A percentile compares a stretch with the other conserved stretches of the same genome.
These are phyloP conservation scores for Hyaloscypha bicolor DNA, from an alignment of 495 filamentous ascomycete species.

Conservation along the genomic window DNA sequence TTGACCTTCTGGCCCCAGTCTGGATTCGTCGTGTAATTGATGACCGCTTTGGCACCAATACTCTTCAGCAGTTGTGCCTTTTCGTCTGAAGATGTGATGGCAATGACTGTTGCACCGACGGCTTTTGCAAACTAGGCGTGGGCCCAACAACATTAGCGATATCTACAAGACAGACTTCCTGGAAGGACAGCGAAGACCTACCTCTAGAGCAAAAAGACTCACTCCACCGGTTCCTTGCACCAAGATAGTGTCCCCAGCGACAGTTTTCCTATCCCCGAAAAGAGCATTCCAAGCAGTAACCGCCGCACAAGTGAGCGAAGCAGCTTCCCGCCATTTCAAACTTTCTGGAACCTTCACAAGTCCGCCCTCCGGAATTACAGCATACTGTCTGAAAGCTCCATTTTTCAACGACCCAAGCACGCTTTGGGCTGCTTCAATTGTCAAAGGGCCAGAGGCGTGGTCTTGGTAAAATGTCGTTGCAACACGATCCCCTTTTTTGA, in stretches of 20 bases:
- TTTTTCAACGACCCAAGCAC: constrained; percentile 70
- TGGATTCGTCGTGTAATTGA: constrained; percentile 70
- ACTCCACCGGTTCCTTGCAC: constrained; percentile 83
- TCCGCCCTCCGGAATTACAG: constrained; percentile 65
- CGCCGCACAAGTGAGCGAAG: constrained; percentile 70
- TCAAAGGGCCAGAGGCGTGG: constrained; percentile 63
- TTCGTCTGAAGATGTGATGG: constrained; percentile 69
- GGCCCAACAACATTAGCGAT: constrained; percentile 4
- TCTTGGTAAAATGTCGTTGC: constrained; percentile 75
- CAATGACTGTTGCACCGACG: constrained; percentile 75
- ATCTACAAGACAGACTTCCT: background rate
- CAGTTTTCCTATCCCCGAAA: constrained; percentile 65
- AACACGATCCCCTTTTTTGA: constrained; percentile 70
- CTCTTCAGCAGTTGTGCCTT: constrained; percentile 68
- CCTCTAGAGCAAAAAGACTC: constrained; percentile 71
- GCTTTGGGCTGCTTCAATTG: constrained; percentile 41
- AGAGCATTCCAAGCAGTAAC: constrained; percentile 82
- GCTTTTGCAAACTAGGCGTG: constrained; percentile 78
- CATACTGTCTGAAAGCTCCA: constrained; percentile 71
- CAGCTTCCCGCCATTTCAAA: constrained; percentile 61
- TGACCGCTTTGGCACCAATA: constrained; percentile 72
- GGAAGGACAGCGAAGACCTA: background rate
- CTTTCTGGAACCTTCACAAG: constrained; percentile 66
- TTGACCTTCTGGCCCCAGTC: constrained; percentile 76
- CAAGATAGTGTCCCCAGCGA: constrained; percentile 69